Base-by-base conservation (phyloP, 371 early-diverging fungal species). In the Rozella allomycis region DNA sequence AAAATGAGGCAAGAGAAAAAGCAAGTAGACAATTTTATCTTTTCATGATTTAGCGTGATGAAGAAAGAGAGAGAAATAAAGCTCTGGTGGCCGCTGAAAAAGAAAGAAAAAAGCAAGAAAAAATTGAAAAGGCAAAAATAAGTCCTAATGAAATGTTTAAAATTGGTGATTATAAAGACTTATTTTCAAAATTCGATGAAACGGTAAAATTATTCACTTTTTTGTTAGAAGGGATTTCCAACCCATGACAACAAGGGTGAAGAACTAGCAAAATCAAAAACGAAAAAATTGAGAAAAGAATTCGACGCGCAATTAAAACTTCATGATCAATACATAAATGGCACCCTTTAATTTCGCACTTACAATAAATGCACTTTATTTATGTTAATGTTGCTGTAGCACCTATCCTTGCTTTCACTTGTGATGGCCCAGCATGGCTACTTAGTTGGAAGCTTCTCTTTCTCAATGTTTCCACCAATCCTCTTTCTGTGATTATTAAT, bases 231-330 rank as follows among this genome's bases (percentile, higher is more conserved):
- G 29, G 91, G 91, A n/a, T 47, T 90, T 16, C 91, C 91, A 3
- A 74, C 79, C 25, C 72, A 73, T 34, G 79, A 80, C 38, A 59
- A 49, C 26, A 66, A 68, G 6, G 87, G 88, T 20, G 69, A 67
- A 34, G 78, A 79, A 41, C 43, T 87, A 27, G 44, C 82, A 39
- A 86, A 83, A 60, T 70, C 63, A 43, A 55, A 70, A 43, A 44
- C 59, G 30, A 90, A 90, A 68, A 85, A 84, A 54, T 53, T 86
- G 32, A 49, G 60, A 34, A 88, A 90, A 59, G 80, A 81, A 44
- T 72, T 58, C 41, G 77, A 78, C 9, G 53, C 52, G 2, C 91
- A 90, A 51, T 62, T 55, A 35, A 83, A 82, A 53, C 52, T 88
- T 23, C 83, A 90, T 43, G 58, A 63, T 22, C 77, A 86, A 52